Base-by-base conservation (phyloP, 1,139 yeast species). In the Taphrina flavorubra region DNA sequence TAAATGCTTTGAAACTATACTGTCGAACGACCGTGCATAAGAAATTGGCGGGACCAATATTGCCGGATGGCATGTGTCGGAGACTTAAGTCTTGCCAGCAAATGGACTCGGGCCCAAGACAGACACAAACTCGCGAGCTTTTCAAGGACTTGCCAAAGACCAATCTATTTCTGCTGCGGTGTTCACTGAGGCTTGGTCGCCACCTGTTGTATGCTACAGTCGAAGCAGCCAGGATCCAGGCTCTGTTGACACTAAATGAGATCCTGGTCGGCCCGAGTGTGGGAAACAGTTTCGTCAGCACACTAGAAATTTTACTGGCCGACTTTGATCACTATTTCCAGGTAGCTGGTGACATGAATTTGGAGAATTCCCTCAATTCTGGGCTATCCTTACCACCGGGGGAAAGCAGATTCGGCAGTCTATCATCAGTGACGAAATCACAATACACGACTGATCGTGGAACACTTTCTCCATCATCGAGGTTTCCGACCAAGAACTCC, bases 1-100 rank as follows among this genome's bases (percentile, higher is more conserved):
- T 59, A n/a, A 65, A 65, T 8, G 68, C 68, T 1, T 64, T 68
- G 40, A 46, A 51, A 20, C 47, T 53, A n/a, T 64, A 57, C 25
- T 31, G 66, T 42, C 20, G 44, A 25, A 40, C 61, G 14, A 60
- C 57, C 14, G 39, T 61, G 5, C 13, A 42, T 18, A 62, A 55
- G 20, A 68, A 68, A 47, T 46, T 62, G 25, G 56, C 56, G 10
- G 34, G 37, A 6, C 37, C 49, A 13, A 51, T 63, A 10, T 10
- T 63, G 56, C 46, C 61, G 8, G 67, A 63, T 16, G 14, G n/a
- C 8, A 31, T 42, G 13, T 55, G 61, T 51, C 13, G 14, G 2
- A 49, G 56, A 11, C 46, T 53, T 18, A 44, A 51, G 14, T 20
- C 60, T 18, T 37, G 42, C 6, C 16, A 51, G 36, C 18, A 37